phyloP scores from a whole-genome alignment of 257 asterid species.

The Penstemon newberryi region DNA sequence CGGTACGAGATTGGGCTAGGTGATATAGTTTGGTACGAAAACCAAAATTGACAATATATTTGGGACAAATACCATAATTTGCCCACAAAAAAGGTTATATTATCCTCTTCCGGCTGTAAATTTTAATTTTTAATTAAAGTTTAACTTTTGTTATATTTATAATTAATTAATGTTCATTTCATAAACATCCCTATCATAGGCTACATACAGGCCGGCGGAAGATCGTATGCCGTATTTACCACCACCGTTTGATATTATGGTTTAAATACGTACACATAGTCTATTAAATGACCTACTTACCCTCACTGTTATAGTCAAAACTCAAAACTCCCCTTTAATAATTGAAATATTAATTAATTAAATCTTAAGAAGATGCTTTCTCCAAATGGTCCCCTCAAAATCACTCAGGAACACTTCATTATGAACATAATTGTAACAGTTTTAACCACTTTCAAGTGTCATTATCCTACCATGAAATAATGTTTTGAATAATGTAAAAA shows the following conservation, averaged over 20 bases:
- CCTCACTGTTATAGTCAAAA: conserved; percentile 41
- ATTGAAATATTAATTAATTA: conserved; percentile 39
- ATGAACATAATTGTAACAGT: conserved; percentile 34
- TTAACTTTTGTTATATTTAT: too few species aligned
- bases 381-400: conserved; percentile 55
- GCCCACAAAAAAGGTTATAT: too few species aligned
- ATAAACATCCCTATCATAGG: conserved; percentile 28
- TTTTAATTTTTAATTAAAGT: too few species aligned
- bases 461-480: conserved; percentile 18
- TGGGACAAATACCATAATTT: too few species aligned
- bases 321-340: conserved; percentile 21
- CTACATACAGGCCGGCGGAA: conserved; percentile 50
- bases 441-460: conserved; percentile 33
- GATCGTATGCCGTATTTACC: conserved; percentile 34
- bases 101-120: too few species aligned
- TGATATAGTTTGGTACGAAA: too few species aligned
- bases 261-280: conserved; percentile 30
- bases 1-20: too few species aligned
- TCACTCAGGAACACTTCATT: conserved; percentile 41
- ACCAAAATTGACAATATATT: too few species aligned
- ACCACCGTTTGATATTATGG: conserved; percentile 6
- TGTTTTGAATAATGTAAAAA: conserved; percentile 11
- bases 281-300: conserved; percentile 28
- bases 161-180: too few species aligned
- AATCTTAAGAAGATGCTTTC: conserved; percentile 40